Evolutionary conservation across 1,284 basidiomycete species (phyloP), one percentile per base, ranked within the genome.

Genomic region (Cryptococcus wingfieldii): DNA sequence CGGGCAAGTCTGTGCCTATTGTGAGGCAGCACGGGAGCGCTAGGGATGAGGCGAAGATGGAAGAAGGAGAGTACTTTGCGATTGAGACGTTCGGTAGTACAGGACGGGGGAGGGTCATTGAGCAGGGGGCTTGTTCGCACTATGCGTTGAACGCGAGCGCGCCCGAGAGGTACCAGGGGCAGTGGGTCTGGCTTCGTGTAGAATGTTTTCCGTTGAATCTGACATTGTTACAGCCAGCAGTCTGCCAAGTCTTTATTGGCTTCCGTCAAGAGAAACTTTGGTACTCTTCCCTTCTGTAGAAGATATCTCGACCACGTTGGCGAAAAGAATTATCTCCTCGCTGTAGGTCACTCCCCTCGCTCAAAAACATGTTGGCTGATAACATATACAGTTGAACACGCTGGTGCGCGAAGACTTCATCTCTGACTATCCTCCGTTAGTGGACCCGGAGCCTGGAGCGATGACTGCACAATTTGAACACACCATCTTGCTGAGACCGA

Each of bases 61-160:
- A 98, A 74, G 96, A 99, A 77, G 95, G 93, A 38, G 96, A 99
- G 72, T 96, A 97, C 76, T 98, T 93, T 74, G 96, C 96, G 14
- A 97, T 99, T 61, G 96, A 99, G 78, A 98, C 96, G 0, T 99
- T 99, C 77, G 96, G 96, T 23, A 90, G 89, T 25, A 98, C 95
- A 0, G 96, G 96, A n/a, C 82, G 88, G 43, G 96, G 95, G 4
- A 83, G 86, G 46, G 91, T 98, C n/a, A 81, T 90, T 13, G 95
- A 98, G 69, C 83, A 83, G 83, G 96, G 94, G 23, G 94, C 94
- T 44, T 89, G 87, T 69, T 96, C 92, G 34, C 96, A 98, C 77
- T 99, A 97, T 70, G 91, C 90, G 13, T 58, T 75, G 50, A 55
- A 64, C 7, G 62, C 59, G 23, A 31, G 65, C 34, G 54, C 68